Evolutionary conservation across 129 eudicot species (phyloP).

Genomic region (Daucus carota): DH1_v3.0 NC_030387.2:3218001-3218500

Average conservation of each 20-base stretch:
- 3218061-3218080: neutral
- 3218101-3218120: neutral
- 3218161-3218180: neutral
- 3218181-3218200: neutral
- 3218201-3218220: neutral
- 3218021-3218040: constrained; percentile 57
- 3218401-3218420: too few relatives aligned
- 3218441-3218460: neutral
- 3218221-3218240: constrained; percentile 16
- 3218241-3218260: constrained; percentile 63
- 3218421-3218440: too few relatives aligned
- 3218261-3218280: constrained; percentile 56
- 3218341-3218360: neutral
- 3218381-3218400: too few relatives aligned
- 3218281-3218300: constrained; percentile 50
- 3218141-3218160: neutral
- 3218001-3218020: constrained; percentile 65
- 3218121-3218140: neutral
- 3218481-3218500: neutral
- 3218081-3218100: neutral
- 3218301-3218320: neutral
- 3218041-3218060: neutral
- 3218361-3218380: too few relatives aligned
- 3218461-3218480: neutral
- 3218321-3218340: too few relatives aligned